Conservation (phyloP, 805 yeast species). For the Isabelozyma gotoi region DNA sequence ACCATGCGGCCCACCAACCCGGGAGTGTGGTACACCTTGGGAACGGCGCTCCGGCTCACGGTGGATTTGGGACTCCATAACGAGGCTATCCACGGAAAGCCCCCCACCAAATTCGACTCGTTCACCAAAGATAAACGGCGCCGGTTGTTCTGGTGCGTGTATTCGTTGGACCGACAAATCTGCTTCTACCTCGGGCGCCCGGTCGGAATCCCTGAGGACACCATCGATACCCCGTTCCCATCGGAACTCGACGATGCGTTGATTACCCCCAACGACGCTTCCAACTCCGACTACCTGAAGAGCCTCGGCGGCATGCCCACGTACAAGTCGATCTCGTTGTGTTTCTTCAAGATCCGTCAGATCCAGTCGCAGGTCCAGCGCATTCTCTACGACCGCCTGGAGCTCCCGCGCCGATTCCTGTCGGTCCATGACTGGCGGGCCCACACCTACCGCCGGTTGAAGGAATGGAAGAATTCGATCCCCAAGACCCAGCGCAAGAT, state of each 20-base stretch:
- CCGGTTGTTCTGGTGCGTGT: slow-evolving; percentile 85
- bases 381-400: slow-evolving; percentile 67
- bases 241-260: slow-evolving; percentile 71
- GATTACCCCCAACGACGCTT: slow-evolving; percentile 37
- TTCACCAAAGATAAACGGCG: slow-evolving; percentile 68
- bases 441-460: slow-evolving; percentile 50
- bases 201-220: slow-evolving; percentile 82
- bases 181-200: slow-evolving; percentile 88
- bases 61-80: slow-evolving; percentile 84
- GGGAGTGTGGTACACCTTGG: slow-evolving; percentile 90
- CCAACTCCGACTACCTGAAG: slow-evolving; percentile 37
- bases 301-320: slow-evolving; percentile 46
- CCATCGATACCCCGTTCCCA: slow-evolving; percentile 70
- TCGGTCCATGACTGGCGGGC: slow-evolving; percentile 62
- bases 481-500: slow-evolving; percentile 58
- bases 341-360: slow-evolving; percentile 67
- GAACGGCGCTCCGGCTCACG: slow-evolving; percentile 74
- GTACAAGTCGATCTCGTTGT: slow-evolving; percentile 65
- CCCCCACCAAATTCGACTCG: slow-evolving; percentile 40
- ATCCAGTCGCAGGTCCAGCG: slow-evolving; percentile 78
- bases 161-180: slow-evolving; percentile 80
- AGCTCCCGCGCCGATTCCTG: slow-evolving; percentile 62
- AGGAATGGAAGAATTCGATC: slow-evolving; percentile 58
- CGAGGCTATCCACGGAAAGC: slow-evolving; percentile 39
- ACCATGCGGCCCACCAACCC: slow-evolving; percentile 88